Evolutionary conservation across 257 asterid species (phyloP).

Genomic region (Solanum piurae): DNA sequence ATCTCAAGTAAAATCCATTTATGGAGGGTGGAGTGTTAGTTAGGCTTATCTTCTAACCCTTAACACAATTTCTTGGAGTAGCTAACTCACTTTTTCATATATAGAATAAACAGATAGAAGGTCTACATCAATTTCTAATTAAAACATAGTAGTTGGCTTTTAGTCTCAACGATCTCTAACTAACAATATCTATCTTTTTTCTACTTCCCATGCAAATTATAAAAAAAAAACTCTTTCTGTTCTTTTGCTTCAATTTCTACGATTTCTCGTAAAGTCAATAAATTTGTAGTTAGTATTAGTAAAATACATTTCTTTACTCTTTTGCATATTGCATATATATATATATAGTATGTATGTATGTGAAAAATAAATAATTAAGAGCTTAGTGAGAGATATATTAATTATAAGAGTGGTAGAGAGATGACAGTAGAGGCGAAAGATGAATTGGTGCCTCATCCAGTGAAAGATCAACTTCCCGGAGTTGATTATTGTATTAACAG

Average conservation of each 20-base stretch:
- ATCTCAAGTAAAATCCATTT: not conserved
- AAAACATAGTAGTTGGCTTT: not conserved
- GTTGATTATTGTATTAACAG: constrained; percentile 64
- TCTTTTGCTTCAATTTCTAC: not conserved
- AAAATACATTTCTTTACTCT: not conserved
- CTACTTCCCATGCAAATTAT: not conserved
- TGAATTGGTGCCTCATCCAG: constrained; percentile 72
- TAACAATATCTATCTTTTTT: not conserved
- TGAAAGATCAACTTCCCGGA: constrained; percentile 72
- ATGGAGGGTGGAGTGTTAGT: not conserved
- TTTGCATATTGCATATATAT: not conserved
- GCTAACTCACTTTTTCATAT: not conserved
- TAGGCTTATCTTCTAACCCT: not conserved
- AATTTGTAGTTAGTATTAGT: not conserved
- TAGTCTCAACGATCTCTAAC: constrained; percentile 1
- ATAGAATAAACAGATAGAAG: not conserved
- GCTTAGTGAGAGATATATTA: not conserved
- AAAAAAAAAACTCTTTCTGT: not conserved
- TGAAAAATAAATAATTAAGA: not conserved
- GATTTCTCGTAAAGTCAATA: not conserved
- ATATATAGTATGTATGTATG: not conserved
- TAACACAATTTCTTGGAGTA: not conserved
- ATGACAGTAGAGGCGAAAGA: constrained; percentile 29
- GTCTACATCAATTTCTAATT: not conserved
- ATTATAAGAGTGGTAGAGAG: not conserved